Evolutionary conservation across 495 filamentous ascomycete species (phyloP), one percentile per base, ranked within the genome.

Genomic region (Penicillium waksmanii): DNA sequence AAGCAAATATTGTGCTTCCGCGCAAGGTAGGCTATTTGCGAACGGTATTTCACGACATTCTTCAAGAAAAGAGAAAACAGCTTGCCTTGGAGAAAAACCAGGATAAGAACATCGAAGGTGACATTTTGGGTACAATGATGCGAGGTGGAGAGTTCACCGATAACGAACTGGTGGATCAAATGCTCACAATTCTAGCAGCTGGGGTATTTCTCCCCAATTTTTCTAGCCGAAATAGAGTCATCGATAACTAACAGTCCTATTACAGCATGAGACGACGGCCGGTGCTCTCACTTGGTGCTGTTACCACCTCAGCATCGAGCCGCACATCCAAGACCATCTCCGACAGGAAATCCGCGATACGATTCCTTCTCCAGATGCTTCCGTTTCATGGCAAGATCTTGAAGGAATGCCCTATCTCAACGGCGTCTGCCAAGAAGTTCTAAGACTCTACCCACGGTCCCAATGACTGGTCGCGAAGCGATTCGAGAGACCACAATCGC

Each of bases 91-190:
- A 85, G 46, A 74, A 91, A 17, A 81, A 76, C 9, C 82, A 81
- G 18, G 79, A 87, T 57, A 61, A 76, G 72, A 63, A 78, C 23
- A 68, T 75, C 1, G 90, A 89, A 35, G 71, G 84, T 12, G 93
- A 96, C 66, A 95, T 97, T 61, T 80, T 96, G 12, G 73, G 72
- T 13, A 73, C 74, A 2, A 77, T 79, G 66, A 73, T 79, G 71
- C 44, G 75, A 27, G 65, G 73, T 1, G 89, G 89, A 11, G 85
- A 82, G 33, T 83, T 85, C 47, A 74, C 79, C 0, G 82, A 84
- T 50, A 73, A 80, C 0, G 73, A 77, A 34, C 58, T 85, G 13
- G 77, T 82, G 0, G 80, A 84, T 59, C 83, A 85, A 62, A 75
- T 84, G 67, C 68, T 84, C 54, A 85, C 82, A 0, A 84, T 84